Conservation (phyloP, 371 early-diverging fungal genomes). For the Rhizopus arrhizus region DNA sequence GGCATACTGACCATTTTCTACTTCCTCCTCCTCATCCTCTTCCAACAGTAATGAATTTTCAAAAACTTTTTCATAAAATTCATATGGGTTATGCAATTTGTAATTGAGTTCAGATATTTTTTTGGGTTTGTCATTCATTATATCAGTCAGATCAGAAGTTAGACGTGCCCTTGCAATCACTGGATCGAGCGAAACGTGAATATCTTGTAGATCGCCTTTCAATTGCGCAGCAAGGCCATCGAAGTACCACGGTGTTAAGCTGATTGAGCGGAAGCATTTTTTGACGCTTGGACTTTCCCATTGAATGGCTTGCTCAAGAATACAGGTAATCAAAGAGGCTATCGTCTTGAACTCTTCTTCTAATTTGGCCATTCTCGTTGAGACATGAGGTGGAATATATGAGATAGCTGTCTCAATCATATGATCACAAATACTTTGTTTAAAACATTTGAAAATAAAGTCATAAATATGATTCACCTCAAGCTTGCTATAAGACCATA, state of each 20-base stretch:
- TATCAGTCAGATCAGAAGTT: conserved; percentile 4
- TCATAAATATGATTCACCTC: conserved; percentile 55
- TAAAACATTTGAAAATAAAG: conserved; percentile 53
- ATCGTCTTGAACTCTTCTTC: conserved; percentile 11
- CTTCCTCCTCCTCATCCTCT: not conserved
- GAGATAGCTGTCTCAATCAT: conserved; percentile 59
- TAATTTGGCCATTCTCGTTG: not conserved
- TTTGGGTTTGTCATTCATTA: not conserved
- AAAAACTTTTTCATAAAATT: not conserved
- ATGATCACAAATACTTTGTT: conserved; percentile 72
- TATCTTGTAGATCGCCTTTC: conserved; percentile 32
- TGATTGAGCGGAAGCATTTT: conserved; percentile 29
- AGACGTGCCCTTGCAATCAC: conserved; percentile 27
- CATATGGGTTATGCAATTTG: conserved; percentile 11
- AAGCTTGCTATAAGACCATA: conserved; percentile 74
- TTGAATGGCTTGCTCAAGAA: conserved; percentile 48
- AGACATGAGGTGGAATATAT: not conserved
- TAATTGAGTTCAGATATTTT: not conserved
- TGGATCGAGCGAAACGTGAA: conserved; percentile 31
- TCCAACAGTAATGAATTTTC: not conserved
- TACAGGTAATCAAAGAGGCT: conserved; percentile 16
- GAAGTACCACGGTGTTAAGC: conserved; percentile 46
- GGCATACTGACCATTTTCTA: not conserved
- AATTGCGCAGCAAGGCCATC: conserved; percentile 41
- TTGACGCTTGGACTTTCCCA: conserved; percentile 63